A percentile compares a stretch with the other conserved stretches of the same genome.
Evolutionary conservation across 768 basidiomycete species (phyloP).

Genomic region (Boletus pseudopeckii): DNA sequence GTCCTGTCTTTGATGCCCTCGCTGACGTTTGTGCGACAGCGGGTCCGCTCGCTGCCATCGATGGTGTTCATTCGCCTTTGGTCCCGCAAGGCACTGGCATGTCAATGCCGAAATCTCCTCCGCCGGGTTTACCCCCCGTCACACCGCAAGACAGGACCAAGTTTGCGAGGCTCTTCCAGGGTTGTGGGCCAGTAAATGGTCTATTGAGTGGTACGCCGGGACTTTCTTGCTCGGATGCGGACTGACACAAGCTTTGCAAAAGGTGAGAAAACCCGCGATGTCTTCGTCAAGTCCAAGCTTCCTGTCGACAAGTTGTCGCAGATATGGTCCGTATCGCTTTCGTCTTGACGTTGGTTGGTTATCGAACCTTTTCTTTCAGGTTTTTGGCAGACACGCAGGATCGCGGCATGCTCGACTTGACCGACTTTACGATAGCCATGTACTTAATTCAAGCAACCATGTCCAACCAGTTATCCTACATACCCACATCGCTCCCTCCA

Average conservation of each 20-base stretch:
- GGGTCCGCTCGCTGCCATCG: slow-evolving; percentile 79
- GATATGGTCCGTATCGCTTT: slow-evolving; percentile 68
- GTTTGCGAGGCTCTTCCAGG: slow-evolving; percentile 75
- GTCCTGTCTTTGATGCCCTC: neutral
- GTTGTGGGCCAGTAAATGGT: slow-evolving; percentile 69
- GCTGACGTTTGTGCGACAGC: slow-evolving; percentile 45
- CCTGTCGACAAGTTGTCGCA: slow-evolving; percentile 82
- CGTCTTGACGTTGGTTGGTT: neutral
- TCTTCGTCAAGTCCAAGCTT: slow-evolving; percentile 90
- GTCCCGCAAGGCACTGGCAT: slow-evolving; percentile 54
- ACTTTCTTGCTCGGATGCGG: neutral
- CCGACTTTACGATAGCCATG: slow-evolving; percentile 96
- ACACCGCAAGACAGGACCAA: slow-evolving; percentile 80
- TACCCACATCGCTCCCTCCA: slow-evolving; percentile 76
- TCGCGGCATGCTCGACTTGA: slow-evolving; percentile 80
- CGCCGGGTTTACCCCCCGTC: slow-evolving; percentile 58
- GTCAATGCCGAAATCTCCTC: slow-evolving; percentile 61
- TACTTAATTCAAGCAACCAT: slow-evolving; percentile 93
- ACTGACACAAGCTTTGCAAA: neutral
- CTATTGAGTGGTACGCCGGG: slow-evolving; percentile 65
- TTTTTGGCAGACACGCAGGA: slow-evolving; percentile 92
- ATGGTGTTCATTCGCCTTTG: slow-evolving; percentile 53
- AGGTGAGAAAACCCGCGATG: slow-evolving; percentile 83
- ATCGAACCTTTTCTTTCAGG: slow-evolving; percentile 44
- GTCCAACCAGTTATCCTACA: slow-evolving; percentile 66